Conservation (phyloP, 2,329 filamentous ascomycete species). For the Colletotrichum siamense region DNA sequence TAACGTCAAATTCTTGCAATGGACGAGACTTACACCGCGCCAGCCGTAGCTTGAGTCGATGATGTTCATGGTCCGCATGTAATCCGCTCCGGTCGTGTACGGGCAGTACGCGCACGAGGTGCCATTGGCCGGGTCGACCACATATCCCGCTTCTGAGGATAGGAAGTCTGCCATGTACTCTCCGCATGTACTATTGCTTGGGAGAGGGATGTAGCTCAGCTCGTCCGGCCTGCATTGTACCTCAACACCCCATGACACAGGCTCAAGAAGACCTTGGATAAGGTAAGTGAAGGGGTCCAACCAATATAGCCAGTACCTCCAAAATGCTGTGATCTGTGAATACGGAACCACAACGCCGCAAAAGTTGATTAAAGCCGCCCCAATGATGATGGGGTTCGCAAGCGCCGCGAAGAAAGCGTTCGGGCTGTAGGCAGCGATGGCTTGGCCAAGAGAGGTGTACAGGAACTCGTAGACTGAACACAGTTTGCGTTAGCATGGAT, state of each 20-base stretch:
- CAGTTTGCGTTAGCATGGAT: slow-evolving; percentile 21
- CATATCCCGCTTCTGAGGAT: not conserved
- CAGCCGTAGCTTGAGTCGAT: slow-evolving; percentile 23
- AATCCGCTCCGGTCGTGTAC: slow-evolving; percentile 24
- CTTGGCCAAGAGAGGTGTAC: slow-evolving; percentile 47
- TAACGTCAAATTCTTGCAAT: not conserved
- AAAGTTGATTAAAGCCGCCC: slow-evolving; percentile 39
- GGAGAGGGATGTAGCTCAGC: slow-evolving; percentile 14
- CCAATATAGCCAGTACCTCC: slow-evolving; percentile 42
- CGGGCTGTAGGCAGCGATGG: slow-evolving; percentile 53
- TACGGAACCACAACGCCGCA: slow-evolving; percentile 31
- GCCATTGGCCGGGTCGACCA: not conserved
- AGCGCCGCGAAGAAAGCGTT: slow-evolving; percentile 55
- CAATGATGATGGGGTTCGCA: slow-evolving; percentile 50
- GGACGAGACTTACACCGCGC: slow-evolving; percentile 17
- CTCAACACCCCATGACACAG: slow-evolving; percentile 41
- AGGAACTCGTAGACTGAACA: slow-evolving; percentile 39
- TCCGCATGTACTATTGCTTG: not conserved
- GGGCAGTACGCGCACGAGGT: slow-evolving; percentile 18
- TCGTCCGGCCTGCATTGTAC: slow-evolving; percentile 39
- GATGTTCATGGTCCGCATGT: slow-evolving; percentile 23
- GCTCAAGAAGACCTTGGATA: slow-evolving; percentile 40
- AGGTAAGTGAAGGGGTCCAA: slow-evolving; percentile 48
- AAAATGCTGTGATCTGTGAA: slow-evolving; percentile 25
- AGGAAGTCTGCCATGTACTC: not conserved